Percentiles rank a stretch among this genome's conserved stretches.
Evolutionary conservation across 2,329 filamentous ascomycete genomes (phyloP).

Genomic region (Metarhizium humberi): DNA sequence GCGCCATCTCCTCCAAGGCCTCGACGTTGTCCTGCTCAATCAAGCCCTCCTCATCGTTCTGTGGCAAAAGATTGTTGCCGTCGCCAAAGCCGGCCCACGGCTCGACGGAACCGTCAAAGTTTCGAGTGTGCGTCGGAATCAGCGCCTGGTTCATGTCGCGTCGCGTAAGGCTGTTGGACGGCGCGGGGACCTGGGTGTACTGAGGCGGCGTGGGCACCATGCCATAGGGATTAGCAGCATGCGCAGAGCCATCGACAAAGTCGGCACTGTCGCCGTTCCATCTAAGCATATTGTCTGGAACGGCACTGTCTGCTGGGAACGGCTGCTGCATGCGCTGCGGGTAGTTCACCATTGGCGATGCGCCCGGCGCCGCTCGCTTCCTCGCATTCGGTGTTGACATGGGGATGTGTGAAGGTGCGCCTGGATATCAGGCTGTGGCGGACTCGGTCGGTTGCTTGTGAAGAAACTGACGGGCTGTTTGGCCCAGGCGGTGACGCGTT

Average conservation of each 20-base stretch:
- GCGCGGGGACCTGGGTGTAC: constrained; percentile 22
- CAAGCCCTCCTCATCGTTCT: constrained; percentile 22
- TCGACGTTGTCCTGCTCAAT: constrained; percentile 63
- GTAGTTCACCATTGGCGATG: constrained; percentile 51
- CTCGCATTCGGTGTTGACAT: constrained; percentile 46
- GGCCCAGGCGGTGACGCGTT: not conserved
- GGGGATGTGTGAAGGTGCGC: constrained; percentile 3
- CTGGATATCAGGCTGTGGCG: not conserved
- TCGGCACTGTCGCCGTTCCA: constrained; percentile 34
- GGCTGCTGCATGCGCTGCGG: constrained; percentile 40
- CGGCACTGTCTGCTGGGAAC: constrained; percentile 34
- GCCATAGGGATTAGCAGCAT: constrained; percentile 26
- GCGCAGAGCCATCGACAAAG: constrained; percentile 26
- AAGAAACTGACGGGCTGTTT: not conserved
- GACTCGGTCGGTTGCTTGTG: not conserved
- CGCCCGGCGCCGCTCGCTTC: constrained; percentile 68
- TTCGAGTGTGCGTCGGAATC: constrained; percentile 31
- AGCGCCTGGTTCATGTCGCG: constrained; percentile 42
- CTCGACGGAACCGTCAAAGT: constrained; percentile 30
- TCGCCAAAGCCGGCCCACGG: constrained; percentile 34
- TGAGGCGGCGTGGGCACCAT: constrained; percentile 28
- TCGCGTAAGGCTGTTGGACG: constrained; percentile 43
- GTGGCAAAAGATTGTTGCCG: constrained; percentile 26
- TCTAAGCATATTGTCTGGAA: constrained; percentile 36
- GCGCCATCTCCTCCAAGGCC: constrained; percentile 68